Percentiles rank a stretch among this genome's conserved stretches.
These are phyloP conservation scores for Akanthomyces lecanii DNA, from an alignment of 2,329 filamentous ascomycete genomes.

Conservation along the genomic window DNA sequence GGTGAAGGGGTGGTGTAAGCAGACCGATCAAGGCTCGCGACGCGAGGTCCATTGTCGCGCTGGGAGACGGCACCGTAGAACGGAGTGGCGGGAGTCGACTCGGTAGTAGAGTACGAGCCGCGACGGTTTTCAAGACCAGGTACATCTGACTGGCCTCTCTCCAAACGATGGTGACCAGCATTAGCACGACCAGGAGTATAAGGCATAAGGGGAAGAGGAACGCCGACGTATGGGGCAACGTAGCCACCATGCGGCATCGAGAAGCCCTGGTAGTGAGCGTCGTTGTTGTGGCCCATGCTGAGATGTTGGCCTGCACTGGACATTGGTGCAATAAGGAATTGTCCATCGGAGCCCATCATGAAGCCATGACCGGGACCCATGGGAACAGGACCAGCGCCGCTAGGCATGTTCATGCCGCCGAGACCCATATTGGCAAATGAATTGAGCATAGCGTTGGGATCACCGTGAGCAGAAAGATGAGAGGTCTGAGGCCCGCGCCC, in stretches of 20 bases:
- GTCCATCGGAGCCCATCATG: conserved; percentile 37
- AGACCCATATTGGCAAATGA: conserved; percentile 37
- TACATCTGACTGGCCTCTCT: conserved; percentile 49
- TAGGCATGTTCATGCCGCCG: conserved; percentile 32
- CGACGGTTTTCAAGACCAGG: conserved; percentile 62
- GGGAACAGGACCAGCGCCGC: conserved; percentile 26
- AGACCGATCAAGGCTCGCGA: conserved; percentile 57
- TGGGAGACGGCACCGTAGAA: conserved; percentile 57
- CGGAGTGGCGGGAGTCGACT: conserved; percentile 62
- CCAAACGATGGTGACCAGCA: conserved; percentile 42
- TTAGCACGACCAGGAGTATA: conserved; percentile 50
- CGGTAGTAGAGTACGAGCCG: conserved; percentile 64
- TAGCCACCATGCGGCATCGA: conserved; percentile 31
- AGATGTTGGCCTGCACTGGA: conserved; percentile 30
- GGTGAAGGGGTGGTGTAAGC: conserved; percentile 65
- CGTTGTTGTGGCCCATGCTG: conserved; percentile 32
- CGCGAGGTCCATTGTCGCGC: conserved; percentile 55
- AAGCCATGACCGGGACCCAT: conserved; percentile 34
- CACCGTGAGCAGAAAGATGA: conserved; percentile 29
- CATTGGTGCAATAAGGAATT: conserved; percentile 36
- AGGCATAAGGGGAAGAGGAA: conserved; percentile 41
- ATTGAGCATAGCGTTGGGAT: conserved; percentile 30
- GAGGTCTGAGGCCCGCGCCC: conserved; percentile 27
- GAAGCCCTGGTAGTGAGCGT: conserved; percentile 32
- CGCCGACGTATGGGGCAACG: conserved; percentile 34